Base-by-base conservation (phyloP, 2,329 filamentous ascomycete species). In the Talaromyces sp. region DNA sequence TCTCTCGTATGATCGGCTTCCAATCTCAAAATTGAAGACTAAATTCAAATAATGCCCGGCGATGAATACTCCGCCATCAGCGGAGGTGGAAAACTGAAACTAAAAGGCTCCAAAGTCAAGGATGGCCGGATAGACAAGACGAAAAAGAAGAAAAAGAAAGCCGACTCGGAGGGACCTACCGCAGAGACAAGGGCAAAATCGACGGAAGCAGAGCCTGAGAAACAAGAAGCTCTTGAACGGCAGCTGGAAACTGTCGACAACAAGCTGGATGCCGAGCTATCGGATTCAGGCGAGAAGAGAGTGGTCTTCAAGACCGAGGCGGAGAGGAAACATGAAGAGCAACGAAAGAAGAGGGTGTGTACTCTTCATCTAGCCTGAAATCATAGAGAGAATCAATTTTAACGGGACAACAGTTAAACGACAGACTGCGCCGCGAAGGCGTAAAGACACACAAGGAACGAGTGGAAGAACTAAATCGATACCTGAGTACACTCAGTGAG, bases 381-480 rank as follows among this genome's bases (percentile, higher is more conserved):
- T 1, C 16, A 35, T 9, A 56, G 9, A 22, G 31, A 56, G 11
- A 37, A 33, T n/a, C 35, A 16, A 33, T n/a, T 60, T 68, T 68
- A 27, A 67, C 14, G 27, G n/a, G 52, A 22, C n/a, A 60, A 61
- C 70, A 95, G 92, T 82, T 98, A 72, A 87, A 95, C 71, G 90
- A 97, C 72, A 84, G 92, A 67, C 81, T 96, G 52, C 88, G 90
- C 74, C 87, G 90, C 14, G 93, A 97, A 75, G 89, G 96, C 16
- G 87, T 94, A 70, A 98, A 97, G 83, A 96, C 93, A 35, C 95
- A 99, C 78, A 98, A 98, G 77, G 91, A 99, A 81, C 88, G 92
- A 11, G 94, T 99, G 50, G 93, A 98, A 77, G 93, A 97, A 76
- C 82, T 98, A 71, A 99, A 99, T 76, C 92, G 91, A 68, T 97